These are phyloP conservation scores for Cryptococcus neoformans DNA, from an alignment of 1,284 basidiomycete genomes.

Conservation along the genomic window DNA sequence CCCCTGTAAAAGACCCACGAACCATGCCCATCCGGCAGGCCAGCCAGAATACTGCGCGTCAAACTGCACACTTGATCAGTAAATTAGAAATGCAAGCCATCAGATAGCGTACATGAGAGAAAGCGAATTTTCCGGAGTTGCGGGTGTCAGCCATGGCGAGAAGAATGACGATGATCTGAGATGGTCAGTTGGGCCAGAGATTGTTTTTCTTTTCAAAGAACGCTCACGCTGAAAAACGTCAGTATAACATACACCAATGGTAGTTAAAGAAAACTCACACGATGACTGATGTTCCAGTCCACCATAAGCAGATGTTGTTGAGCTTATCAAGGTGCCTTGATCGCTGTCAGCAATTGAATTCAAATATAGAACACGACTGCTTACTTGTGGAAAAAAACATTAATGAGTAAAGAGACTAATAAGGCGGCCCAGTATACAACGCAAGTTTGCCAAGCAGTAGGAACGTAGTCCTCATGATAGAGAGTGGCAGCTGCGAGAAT, in stretches of 20 bases:
- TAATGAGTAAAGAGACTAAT: conserved; percentile 46
- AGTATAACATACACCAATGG: neutral
- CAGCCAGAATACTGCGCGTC: conserved; percentile 46
- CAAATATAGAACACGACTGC: neutral
- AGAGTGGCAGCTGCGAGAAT: conserved; percentile 52
- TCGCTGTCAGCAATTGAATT: neutral
- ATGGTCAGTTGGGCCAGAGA: neutral
- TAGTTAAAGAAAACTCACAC: conserved; percentile 30
- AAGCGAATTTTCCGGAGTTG: conserved; percentile 49
- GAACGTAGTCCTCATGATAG: conserved; percentile 48
- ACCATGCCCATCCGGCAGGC: conserved; percentile 48
- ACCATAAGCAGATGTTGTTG: conserved; percentile 50
- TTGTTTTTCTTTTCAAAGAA: conserved; percentile 1
- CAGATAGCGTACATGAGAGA: conserved; percentile 27
- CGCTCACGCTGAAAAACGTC: conserved; percentile 1
- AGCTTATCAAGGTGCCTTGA: conserved; percentile 40
- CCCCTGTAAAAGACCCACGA: conserved; percentile 49
- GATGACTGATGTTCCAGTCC: conserved; percentile 50
- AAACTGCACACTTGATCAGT: conserved; percentile 34
- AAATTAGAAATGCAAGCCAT: neutral
- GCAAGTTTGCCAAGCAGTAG: conserved; percentile 50
- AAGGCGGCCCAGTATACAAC: conserved; percentile 51
- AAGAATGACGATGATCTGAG: conserved; percentile 49
- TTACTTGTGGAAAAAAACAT: conserved; percentile 45
- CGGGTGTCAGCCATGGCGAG: conserved; percentile 48